Evolutionary conservation across 805 yeast species (phyloP).

Genomic region (Danielia reshetovae): DNA sequence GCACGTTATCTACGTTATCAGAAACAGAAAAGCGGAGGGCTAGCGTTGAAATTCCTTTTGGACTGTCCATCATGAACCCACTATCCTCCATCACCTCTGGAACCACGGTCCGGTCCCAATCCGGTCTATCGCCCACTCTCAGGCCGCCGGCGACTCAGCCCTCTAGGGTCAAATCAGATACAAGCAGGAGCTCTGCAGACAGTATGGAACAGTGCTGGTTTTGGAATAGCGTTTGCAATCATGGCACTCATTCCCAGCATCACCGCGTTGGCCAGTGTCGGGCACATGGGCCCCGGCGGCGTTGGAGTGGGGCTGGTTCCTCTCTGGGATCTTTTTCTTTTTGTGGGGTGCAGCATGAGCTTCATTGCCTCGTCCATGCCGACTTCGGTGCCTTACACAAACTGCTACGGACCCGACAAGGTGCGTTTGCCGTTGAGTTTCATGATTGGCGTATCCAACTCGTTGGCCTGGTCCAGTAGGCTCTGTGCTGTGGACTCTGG

Average conservation of each 20-base stretch:
- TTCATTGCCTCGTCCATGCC: constrained; percentile 7
- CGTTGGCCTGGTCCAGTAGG: constrained; percentile 62
- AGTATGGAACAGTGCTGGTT: constrained; percentile 2
- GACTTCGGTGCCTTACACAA: constrained; percentile 6
- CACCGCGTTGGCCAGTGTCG: constrained; percentile 3
- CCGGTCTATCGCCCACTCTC: no score
- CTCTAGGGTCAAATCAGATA: constrained; percentile 5
- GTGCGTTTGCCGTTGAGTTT: constrained; percentile 6
- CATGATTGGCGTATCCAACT: constrained; percentile 60
- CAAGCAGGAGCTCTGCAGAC: constrained; percentile 3
- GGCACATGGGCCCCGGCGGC: constrained; percentile 6
- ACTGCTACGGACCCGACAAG: constrained; percentile 4
- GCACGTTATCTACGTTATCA: no score
- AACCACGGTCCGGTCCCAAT: no score
- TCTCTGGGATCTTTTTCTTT: constrained; percentile 5
- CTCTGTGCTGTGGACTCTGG: constrained; percentile 69
- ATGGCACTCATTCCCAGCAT: constrained; percentile 4
- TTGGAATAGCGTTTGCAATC: constrained; percentile 5
- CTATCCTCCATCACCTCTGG: no score
- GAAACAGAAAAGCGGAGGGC: no score
- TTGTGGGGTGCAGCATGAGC: constrained; percentile 5
- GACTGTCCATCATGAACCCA: no score
- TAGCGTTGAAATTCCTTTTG: no score
- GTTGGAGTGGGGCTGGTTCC: constrained; percentile 10
- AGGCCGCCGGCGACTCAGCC: no score